These are phyloP conservation scores for Exophiala lecanii-corni DNA, from an alignment of 2,329 filamentous ascomycete genomes.

Conservation along the genomic window DNA sequence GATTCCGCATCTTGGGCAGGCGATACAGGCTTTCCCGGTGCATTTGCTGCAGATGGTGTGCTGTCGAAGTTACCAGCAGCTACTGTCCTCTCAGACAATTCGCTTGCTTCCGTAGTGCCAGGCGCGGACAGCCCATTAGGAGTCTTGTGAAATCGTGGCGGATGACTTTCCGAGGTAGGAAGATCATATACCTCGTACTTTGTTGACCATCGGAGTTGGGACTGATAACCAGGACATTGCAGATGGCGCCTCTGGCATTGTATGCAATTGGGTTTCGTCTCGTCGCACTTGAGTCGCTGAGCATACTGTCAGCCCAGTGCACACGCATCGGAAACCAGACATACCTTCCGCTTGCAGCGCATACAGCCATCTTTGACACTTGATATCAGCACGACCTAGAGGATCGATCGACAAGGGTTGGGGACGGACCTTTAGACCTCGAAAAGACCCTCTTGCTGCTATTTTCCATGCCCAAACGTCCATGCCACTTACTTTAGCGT, in stretches of 20 bases:
- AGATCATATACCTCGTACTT: slow-evolving; percentile 2
- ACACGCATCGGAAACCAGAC: neutral
- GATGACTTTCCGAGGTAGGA: neutral
- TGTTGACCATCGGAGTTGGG: slow-evolving; percentile 63
- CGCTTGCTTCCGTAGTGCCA: neutral
- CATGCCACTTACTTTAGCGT: too few relatives aligned
- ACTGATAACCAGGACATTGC: slow-evolving; percentile 65
- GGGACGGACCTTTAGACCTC: neutral
- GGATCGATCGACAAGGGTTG: neutral
- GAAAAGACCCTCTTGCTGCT: neutral
- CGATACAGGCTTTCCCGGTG: neutral
- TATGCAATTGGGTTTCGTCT: slow-evolving; percentile 62
- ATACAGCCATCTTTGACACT: neutral
- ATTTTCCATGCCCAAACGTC: too few relatives aligned
- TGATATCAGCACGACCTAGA: neutral
- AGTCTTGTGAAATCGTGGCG: neutral
- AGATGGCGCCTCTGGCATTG: slow-evolving; percentile 62
- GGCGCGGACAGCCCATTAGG: neutral
- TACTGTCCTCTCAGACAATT: neutral
- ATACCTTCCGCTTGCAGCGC: neutral
- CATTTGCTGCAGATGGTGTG: too few relatives aligned
- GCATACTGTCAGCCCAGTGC: neutral
- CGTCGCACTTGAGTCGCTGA: slow-evolving; percentile 65
- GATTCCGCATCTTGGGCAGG: neutral
- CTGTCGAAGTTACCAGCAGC: neutral